A percentile compares a stretch with the other conserved stretches of the same genome.
phyloP scores from a whole-genome alignment of 441 rosid species.

The Croton laevigatus region DNA sequence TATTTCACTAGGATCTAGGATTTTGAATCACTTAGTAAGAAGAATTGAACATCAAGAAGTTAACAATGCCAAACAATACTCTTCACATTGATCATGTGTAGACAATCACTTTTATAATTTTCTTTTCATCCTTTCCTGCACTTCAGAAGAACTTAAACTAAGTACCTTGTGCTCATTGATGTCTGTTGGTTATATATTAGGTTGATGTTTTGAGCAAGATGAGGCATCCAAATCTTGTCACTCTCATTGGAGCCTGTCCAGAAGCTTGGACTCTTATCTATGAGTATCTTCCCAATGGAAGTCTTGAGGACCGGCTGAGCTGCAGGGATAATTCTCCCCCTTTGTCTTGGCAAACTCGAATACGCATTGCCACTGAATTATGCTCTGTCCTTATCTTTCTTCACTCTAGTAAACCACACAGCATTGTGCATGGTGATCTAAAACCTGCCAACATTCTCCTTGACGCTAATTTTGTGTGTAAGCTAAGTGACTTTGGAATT shows the following conservation, averaged over 20 bases:
- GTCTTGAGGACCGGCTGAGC: slow-evolving; percentile 89
- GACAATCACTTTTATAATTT: neutral
- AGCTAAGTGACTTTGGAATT: slow-evolving; percentile 84
- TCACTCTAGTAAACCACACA: slow-evolving; percentile 72
- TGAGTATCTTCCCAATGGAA: slow-evolving; percentile 83
- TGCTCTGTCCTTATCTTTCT: slow-evolving; percentile 89
- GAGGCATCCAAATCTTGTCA: slow-evolving; percentile 90
- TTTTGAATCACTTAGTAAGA: neutral
- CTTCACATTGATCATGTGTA: no score
- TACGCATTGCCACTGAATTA: slow-evolving; percentile 71
- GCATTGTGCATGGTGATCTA: slow-evolving; percentile 86
- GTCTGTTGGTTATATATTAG: slow-evolving; percentile 39
- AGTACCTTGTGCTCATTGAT: slow-evolving; percentile 18
- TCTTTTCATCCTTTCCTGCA: neutral
- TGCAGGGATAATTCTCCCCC: slow-evolving; percentile 80
- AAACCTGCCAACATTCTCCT: slow-evolving; percentile 87
- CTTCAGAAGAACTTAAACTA: neutral
- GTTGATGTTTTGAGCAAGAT: slow-evolving; percentile 81
- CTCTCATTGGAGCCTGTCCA: slow-evolving; percentile 89
- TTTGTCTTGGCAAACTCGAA: slow-evolving; percentile 80
- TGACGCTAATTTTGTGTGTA: slow-evolving; percentile 70
- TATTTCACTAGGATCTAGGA: neutral
- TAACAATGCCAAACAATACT: neutral
- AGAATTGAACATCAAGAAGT: slow-evolving; percentile 2
- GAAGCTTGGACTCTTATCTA: slow-evolving; percentile 83